phyloP scores from a whole-genome alignment of 805 yeast genomes.

The Blastobotrys mokoenaii region DNA sequence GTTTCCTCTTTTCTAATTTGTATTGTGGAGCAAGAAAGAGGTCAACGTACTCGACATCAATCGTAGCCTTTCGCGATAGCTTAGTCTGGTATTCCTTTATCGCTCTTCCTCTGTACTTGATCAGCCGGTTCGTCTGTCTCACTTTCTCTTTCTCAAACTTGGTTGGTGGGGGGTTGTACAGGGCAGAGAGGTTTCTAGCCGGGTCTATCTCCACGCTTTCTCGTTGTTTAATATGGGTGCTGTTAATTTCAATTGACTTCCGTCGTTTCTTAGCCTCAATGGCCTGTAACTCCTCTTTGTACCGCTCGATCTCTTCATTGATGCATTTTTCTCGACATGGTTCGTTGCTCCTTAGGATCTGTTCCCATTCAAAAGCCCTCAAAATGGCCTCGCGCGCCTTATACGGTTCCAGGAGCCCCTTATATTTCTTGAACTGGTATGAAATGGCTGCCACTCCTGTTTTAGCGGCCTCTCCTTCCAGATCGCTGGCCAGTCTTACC shows the following conservation, averaged over 20 bases:
- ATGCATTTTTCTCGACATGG: neutral
- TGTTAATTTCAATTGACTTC: too few species aligned
- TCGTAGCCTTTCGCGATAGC: neutral
- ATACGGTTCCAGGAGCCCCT: slow-evolving; percentile 1
- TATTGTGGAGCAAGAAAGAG: slow-evolving; percentile 6
- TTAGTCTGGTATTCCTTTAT: neutral
- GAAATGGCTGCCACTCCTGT: neutral
- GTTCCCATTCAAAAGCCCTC: slow-evolving; percentile 4
- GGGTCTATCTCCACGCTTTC: neutral
- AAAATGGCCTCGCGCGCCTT: neutral
- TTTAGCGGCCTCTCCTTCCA: neutral
- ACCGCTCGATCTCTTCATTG: neutral
- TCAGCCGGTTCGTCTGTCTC: neutral
- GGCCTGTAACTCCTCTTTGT: too few species aligned
- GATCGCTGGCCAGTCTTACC: neutral
- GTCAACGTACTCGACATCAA: slow-evolving; percentile 5
- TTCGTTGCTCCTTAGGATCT: neutral
- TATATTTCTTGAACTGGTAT: neutral
- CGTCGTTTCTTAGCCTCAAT: too few species aligned
- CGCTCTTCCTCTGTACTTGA: neutral
- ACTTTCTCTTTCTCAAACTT: neutral
- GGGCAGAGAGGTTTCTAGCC: neutral
- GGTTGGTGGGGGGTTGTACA: too few species aligned
- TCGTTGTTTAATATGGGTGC: too few species aligned
- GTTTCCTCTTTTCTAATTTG: neutral